Percentiles rank a stretch among this genome's conserved stretches.
These are phyloP conservation scores for Wolfiporia cocos DNA, from an alignment of 1,284 basidiomycete genomes.

Conservation along the genomic window DNA sequence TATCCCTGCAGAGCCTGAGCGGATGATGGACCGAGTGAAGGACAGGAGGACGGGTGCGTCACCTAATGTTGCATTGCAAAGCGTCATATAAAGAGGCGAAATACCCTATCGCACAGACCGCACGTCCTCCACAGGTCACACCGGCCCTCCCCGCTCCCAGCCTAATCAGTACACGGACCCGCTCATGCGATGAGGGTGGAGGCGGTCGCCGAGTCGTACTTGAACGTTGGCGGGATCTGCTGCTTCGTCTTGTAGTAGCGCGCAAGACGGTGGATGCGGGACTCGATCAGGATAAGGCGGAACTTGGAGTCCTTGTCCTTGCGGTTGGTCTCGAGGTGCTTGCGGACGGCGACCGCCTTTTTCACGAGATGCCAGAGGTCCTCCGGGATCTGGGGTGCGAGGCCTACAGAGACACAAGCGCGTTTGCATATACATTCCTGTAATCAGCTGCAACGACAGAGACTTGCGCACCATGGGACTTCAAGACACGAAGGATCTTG, in stretches of 20 bases:
- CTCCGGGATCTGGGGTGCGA: slow-evolving; percentile 97
- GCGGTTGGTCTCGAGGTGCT: slow-evolving; percentile 98
- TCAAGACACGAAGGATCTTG: slow-evolving; percentile 99
- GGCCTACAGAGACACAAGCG: no score
- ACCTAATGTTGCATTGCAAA: slow-evolving; percentile 22
- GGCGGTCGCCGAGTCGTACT: slow-evolving; percentile 92
- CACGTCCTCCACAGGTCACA: slow-evolving; percentile 8
- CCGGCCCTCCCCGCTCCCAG: slow-evolving; percentile 9
- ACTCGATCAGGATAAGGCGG: slow-evolving; percentile 97
- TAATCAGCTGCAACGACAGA: slow-evolving; percentile 4
- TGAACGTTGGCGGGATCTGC: slow-evolving; percentile 97
- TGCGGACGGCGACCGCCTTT: slow-evolving; percentile 98
- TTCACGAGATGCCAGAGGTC: slow-evolving; percentile 99
- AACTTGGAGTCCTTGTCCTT: slow-evolving; percentile 99
- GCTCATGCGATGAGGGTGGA: slow-evolving; percentile 77
- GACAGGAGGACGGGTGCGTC: no score
- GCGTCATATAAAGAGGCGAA: slow-evolving; percentile 23
- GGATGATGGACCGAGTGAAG: no score
- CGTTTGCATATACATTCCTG: slow-evolving; percentile 2
- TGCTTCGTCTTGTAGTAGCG: slow-evolving; percentile 99
- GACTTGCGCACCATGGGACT: slow-evolving; percentile 74
- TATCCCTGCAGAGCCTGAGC: no score
- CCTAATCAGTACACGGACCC: slow-evolving; percentile 13
- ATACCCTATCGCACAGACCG: slow-evolving; percentile 19
- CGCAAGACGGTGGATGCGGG: slow-evolving; percentile 93